Evolutionary conservation across 164 flowering plant species (phyloP), one percentile per base, ranked within the genome.

Genomic region (Tetrastigma voinierianum): DNA sequence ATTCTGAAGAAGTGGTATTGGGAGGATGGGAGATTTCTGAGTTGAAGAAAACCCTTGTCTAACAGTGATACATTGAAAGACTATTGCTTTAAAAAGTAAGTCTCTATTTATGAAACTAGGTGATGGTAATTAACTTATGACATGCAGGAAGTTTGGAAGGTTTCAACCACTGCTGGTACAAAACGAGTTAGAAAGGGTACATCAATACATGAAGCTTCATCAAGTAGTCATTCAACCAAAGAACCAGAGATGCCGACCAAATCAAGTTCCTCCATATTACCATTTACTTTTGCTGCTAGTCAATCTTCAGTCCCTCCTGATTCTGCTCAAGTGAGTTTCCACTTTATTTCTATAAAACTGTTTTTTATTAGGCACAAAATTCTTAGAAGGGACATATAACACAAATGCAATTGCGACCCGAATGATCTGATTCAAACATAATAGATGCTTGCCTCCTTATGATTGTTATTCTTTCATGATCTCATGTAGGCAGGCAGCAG

Each of bases 121-220:
- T 32, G 40, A 32, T 66, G 40, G 24, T 56, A n/a, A 7, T 60
- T 52, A 4, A 25, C 23, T 23, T 44, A 45, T 73, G 71, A 21
- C 44, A 47, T 80, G 70, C 89, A 96, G 99, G 95, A 96, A 83
- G 91, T 84, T 55, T 96, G 99, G 99, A 96, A 91, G 79, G 87
- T 90, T 68, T 90, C 98, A 64, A 95, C 99, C 47, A 88, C 96
- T 72, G 93, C 93, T 70, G 93, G 91, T 57, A 68, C 83, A 67
- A 95, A 78, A 75, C 93, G 95, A 62, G 90, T 70, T 17, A 89
- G 83, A 80, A 96, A 91, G 80, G 89, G 89, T 57, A 67, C 79
- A 20, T 62, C 85, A 59, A 32, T 51, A 9, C 81, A 79, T 57
- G 99, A 96, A 68, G 79, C 82, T 76, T 77, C 76, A 54, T 78